A percentile compares a stretch with the other conserved stretches of the same genome.
phyloP scores from a whole-genome alignment of 108 stramenopile genomes.

The Nannochloropsis salina region DNA sequence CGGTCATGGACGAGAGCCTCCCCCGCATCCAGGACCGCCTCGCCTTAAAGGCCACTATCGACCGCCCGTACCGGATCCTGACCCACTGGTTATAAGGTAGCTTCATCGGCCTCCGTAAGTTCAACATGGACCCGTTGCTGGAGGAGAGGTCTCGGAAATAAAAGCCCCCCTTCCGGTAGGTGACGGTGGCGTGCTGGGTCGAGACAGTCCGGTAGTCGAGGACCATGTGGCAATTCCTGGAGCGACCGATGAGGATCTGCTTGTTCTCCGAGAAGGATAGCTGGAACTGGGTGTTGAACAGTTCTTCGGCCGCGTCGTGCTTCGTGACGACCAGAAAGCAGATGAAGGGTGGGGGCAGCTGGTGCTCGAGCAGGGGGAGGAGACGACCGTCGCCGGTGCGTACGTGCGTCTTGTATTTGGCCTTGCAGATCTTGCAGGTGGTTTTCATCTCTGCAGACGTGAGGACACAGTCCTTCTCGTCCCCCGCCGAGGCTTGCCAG shows the following conservation, averaged over 20 bases:
- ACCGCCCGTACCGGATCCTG: conserved; percentile 45
- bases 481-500: conserved; percentile 50
- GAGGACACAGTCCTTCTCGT: conserved; percentile 73
- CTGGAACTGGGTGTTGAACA: conserved; percentile 93
- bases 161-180: conserved; percentile 49
- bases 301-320: conserved; percentile 82
- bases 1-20: conserved; percentile 7
- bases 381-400: conserved; percentile 76
- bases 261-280: conserved; percentile 82
- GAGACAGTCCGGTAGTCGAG: conserved; percentile 71
- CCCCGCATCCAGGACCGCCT: conserved; percentile 24
- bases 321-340: conserved; percentile 88
- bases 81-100: conserved; percentile 49
- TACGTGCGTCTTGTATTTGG: conserved; percentile 90
- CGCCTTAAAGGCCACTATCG: conserved; percentile 48
- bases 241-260: conserved; percentile 84
- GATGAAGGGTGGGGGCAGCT: conserved; percentile 87
- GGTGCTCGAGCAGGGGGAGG: conserved; percentile 81
- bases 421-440: conserved; percentile 84
- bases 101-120: conserved; percentile 47
- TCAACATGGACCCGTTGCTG: conserved; percentile 47
- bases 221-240: conserved; percentile 86
- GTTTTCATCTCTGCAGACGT: conserved; percentile 81
- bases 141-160: conserved; percentile 44
- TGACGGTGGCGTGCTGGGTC: conserved; percentile 45